Percentiles rank a stretch among this genome's conserved stretches.
These are phyloP conservation scores for Phytopythium mirpurense DNA, from an alignment of 352 stramenopile species.

Conservation along the genomic window DNA sequence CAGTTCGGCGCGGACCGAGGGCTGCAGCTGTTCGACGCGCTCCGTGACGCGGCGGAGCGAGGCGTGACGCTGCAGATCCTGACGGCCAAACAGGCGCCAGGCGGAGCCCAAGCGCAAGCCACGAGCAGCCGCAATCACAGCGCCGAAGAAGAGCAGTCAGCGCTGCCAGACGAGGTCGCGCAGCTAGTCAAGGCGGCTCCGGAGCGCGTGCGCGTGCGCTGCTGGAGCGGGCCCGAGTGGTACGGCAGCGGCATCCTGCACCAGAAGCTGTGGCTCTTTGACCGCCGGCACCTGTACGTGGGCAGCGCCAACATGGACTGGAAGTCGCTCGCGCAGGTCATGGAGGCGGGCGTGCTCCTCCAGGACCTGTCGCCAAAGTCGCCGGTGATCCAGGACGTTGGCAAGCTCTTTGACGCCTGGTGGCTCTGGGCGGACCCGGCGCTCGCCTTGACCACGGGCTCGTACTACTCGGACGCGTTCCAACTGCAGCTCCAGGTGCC, in stretches of 20 bases:
- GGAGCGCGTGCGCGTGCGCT: constrained; percentile 35
- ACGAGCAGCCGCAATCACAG: background rate
- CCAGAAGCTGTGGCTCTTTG: constrained; percentile 81
- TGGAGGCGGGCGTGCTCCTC: constrained; percentile 76
- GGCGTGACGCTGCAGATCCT: constrained; percentile 57
- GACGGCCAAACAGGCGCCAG: constrained; percentile 23
- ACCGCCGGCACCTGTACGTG: constrained; percentile 58
- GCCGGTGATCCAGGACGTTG: constrained; percentile 41
- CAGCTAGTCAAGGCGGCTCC: constrained; percentile 26
- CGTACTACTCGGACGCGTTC: constrained; percentile 55
- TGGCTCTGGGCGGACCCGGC: constrained; percentile 50
- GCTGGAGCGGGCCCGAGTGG: constrained; percentile 64
- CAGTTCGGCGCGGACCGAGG: constrained; percentile 57
- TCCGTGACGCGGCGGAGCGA: constrained; percentile 38
- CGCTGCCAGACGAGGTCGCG: constrained; percentile 56
- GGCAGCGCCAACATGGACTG: constrained; percentile 86
- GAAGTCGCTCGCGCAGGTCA: constrained; percentile 80
- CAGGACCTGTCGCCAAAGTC: constrained; percentile 31
- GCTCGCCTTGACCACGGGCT: constrained; percentile 22
- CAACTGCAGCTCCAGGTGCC: constrained; percentile 53
- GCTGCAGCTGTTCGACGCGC: constrained; percentile 37
- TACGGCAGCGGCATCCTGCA: constrained; percentile 78
- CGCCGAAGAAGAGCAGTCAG: constrained; percentile 10
- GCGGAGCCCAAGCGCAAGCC: too few species aligned
- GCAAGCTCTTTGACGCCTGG: constrained; percentile 68